Conservation (phyloP, 1,284 basidiomycete species). For the Tilletiaria anomala region DNA sequence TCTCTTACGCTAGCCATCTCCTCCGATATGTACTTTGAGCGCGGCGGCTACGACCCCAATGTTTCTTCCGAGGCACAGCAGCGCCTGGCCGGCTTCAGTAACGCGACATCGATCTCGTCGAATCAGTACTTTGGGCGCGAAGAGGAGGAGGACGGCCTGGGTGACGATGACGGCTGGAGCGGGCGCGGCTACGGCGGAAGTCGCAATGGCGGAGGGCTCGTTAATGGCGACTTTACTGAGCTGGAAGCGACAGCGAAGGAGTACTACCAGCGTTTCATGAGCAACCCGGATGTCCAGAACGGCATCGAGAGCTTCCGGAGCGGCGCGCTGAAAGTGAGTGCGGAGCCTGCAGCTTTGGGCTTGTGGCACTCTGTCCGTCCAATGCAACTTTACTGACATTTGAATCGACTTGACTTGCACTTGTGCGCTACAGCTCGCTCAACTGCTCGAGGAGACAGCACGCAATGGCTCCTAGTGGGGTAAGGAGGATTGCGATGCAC, state of each 20-base stretch:
- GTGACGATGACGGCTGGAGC: not conserved
- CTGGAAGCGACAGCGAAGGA: constrained; percentile 32
- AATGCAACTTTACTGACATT: too few relatives aligned
- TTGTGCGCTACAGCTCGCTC: not conserved
- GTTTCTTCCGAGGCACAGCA: constrained; percentile 62
- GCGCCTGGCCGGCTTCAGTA: constrained; percentile 71
- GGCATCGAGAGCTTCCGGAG: constrained; percentile 33
- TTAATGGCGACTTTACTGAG: constrained; percentile 24
- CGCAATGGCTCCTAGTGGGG: not conserved
- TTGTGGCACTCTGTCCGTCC: too few relatives aligned
- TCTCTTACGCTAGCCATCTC: constrained; percentile 57
- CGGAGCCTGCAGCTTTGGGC: too few relatives aligned
- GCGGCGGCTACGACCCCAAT: constrained; percentile 69
- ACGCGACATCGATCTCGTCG: constrained; percentile 84
- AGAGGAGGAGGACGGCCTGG: constrained; percentile 3
- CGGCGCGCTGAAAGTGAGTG: constrained; percentile 29
- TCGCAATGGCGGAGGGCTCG: constrained; percentile 14
- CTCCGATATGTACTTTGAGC: constrained; percentile 92
- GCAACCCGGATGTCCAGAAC: constrained; percentile 38
- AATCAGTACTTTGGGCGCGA: constrained; percentile 43
- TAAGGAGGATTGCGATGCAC: too few relatives aligned
- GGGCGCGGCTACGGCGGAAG: constrained; percentile 3
- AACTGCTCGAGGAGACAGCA: not conserved
- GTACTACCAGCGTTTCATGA: constrained; percentile 37
- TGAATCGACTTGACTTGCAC: not conserved